A percentile compares a stretch with the other conserved stretches of the same genome.
Conservation (phyloP, 805 yeast genomes). For the Clavispora carvajalis region DNA sequence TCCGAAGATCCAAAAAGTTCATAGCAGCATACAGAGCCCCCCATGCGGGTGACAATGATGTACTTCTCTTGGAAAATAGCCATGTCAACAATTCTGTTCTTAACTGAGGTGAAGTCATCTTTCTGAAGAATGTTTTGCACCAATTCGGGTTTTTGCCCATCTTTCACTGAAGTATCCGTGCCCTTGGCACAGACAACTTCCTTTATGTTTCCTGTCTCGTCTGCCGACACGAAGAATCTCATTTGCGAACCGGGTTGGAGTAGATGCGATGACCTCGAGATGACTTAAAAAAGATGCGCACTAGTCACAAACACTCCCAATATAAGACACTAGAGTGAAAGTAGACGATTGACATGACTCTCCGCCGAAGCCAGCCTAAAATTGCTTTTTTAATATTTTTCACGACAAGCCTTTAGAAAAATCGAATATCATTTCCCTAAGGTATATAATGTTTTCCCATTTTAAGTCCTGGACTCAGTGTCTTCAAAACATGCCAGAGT, state of each 20-base stretch:
- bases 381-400: no score
- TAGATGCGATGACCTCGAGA: slow-evolving; percentile 3
- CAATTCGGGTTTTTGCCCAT: slow-evolving; percentile 58
- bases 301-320: not conserved
- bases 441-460: no score
- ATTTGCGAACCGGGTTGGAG: slow-evolving; percentile 22
- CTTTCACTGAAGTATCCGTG: slow-evolving; percentile 73
- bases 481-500: no score
- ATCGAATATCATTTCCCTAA: no score
- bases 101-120: slow-evolving; percentile 23
- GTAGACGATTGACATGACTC: no score
- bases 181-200: slow-evolving; percentile 61
- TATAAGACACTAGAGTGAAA: not conserved
- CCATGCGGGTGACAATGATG: slow-evolving; percentile 38
- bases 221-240: slow-evolving; percentile 61
- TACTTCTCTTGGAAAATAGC: slow-evolving; percentile 25
- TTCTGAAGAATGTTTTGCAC: slow-evolving; percentile 38
- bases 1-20: slow-evolving; percentile 21
- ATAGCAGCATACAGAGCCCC: slow-evolving; percentile 40
- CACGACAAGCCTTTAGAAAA: no score
- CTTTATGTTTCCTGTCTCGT: slow-evolving; percentile 62
- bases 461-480: no score
- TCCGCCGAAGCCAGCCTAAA: no score
- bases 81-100: slow-evolving; percentile 32
- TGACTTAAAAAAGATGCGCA: slow-evolving; percentile 2